These are phyloP conservation scores for Aphanomyces stellatus DNA, from an alignment of 352 stramenopile genomes.

Conservation along the genomic window DNA sequence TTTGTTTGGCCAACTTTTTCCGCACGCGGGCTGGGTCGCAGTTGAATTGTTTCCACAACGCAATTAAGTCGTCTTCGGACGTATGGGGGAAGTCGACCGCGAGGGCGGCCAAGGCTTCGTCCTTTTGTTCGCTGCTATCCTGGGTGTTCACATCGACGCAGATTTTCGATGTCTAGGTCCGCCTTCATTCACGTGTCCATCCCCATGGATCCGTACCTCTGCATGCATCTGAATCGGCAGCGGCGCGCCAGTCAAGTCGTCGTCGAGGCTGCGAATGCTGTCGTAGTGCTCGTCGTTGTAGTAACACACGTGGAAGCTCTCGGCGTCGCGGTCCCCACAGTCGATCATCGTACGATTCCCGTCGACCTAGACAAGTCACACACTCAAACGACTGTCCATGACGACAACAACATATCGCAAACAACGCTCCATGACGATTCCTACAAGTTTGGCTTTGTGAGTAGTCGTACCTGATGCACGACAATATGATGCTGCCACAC, in stretches of 20 bases:
- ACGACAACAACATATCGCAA: conserved; percentile 28
- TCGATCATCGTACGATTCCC: conserved; percentile 30
- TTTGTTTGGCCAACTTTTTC: neutral
- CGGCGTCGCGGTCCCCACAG: conserved; percentile 1
- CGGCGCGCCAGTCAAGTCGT: conserved; percentile 28
- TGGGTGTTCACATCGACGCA: conserved; percentile 1
- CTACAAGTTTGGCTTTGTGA: conserved; percentile 43
- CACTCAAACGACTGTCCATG: neutral
- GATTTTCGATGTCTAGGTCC: neutral
- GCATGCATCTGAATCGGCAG: conserved; percentile 38
- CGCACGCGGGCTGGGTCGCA: conserved; percentile 6
- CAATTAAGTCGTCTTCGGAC: neutral
- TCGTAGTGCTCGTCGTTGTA: conserved; percentile 59
- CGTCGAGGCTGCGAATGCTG: conserved; percentile 44
- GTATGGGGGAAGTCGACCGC: neutral
- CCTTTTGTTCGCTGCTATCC: neutral
- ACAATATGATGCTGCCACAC: conserved; percentile 71
- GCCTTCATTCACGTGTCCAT: neutral
- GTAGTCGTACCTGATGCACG: conserved; percentile 71
- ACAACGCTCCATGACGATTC: conserved; percentile 50
- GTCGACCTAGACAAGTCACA: neutral
- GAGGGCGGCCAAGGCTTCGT: neutral
- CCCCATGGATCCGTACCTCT: neutral
- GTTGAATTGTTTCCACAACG: conserved; percentile 6
- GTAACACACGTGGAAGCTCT: conserved; percentile 12